Conservation (phyloP, 1,139 yeast genomes). For the Chernovozyma aurita region DNA sequence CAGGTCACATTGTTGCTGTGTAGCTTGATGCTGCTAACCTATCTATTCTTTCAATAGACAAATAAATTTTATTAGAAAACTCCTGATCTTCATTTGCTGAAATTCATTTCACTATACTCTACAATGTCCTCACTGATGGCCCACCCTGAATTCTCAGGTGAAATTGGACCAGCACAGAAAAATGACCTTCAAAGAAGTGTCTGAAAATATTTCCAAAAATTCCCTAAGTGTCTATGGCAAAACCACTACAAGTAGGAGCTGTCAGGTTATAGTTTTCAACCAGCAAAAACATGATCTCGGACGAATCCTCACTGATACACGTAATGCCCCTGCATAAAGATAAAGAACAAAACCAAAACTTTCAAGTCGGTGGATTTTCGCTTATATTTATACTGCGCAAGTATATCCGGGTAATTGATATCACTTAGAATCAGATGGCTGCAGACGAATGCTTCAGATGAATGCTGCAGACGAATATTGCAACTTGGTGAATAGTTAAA, state of each 20-base stretch:
- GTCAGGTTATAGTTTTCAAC: constrained; percentile 99
- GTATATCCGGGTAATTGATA: neutral
- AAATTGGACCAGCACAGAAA: constrained; percentile 7
- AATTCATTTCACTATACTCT: constrained; percentile 11
- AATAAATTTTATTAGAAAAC: too few species aligned
- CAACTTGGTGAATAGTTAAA: too few species aligned
- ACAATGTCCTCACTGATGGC: constrained; percentile 24
- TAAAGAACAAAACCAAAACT: constrained; percentile 45
- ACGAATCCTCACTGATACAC: constrained; percentile 99
- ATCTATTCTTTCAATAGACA: neutral
- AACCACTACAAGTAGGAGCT: constrained; percentile 69
- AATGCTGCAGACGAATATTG: too few species aligned
- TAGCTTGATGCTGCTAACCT: neutral
- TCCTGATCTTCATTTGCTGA: too few species aligned
- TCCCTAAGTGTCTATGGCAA: constrained; percentile 52
- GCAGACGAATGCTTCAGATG: too few species aligned
- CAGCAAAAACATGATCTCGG: constrained; percentile 99
- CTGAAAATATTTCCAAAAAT: constrained; percentile 60
- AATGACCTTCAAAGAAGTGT: constrained; percentile 35
- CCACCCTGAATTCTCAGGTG: constrained; percentile 1
- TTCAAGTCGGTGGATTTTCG: too few species aligned
- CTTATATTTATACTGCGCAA: neutral
- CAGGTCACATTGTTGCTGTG: neutral
- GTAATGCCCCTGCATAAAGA: constrained; percentile 99
- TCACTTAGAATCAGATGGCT: too few species aligned